These are phyloP conservation scores for Avena eriantha DNA, from an alignment of 176 grass and related monocot species.

Conservation along the genomic window DNA sequence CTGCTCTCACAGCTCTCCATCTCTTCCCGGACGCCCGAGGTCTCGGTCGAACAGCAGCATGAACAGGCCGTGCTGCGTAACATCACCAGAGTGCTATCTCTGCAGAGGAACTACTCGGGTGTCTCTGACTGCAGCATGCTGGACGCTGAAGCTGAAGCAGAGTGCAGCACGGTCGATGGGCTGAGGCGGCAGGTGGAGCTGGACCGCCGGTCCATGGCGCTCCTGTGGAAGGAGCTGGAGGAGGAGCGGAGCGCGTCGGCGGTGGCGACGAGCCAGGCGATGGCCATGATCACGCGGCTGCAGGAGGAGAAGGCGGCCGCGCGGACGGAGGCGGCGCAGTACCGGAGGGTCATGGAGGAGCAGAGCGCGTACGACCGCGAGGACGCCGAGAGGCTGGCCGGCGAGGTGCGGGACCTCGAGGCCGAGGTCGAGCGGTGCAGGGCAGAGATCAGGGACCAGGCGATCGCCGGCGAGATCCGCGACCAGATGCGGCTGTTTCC, in stretches of 20 bases:
- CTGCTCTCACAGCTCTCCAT: constrained; percentile 70
- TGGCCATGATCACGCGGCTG: constrained; percentile 94
- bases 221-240: constrained; percentile 86
- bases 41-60: constrained; percentile 16
- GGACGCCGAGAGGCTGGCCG: constrained; percentile 59
- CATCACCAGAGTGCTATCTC: constrained; percentile 55
- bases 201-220: constrained; percentile 68
- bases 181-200: constrained; percentile 68
- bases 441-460: constrained; percentile 43
- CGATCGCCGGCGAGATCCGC: constrained; percentile 34
- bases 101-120: constrained; percentile 58
- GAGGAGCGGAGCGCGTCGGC: constrained; percentile 83
- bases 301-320: constrained; percentile 89
- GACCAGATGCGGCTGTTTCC: constrained; percentile 45
- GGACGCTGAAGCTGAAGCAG: constrained; percentile 50
- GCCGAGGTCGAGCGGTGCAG: constrained; percentile 53
- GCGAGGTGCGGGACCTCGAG: constrained; percentile 56
- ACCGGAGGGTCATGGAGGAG: constrained; percentile 88
- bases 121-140: constrained; percentile 46
- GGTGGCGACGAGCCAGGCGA: constrained; percentile 81
- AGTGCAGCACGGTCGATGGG: constrained; percentile 53
- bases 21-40: constrained; percentile 37
- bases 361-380: constrained; percentile 78
- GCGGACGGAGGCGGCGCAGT: constrained; percentile 82
- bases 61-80: constrained; percentile 62